Evolutionary conservation across 2,329 filamentous ascomycete species (phyloP).

Genomic region (Penicillium psychrosexuale): DNA sequence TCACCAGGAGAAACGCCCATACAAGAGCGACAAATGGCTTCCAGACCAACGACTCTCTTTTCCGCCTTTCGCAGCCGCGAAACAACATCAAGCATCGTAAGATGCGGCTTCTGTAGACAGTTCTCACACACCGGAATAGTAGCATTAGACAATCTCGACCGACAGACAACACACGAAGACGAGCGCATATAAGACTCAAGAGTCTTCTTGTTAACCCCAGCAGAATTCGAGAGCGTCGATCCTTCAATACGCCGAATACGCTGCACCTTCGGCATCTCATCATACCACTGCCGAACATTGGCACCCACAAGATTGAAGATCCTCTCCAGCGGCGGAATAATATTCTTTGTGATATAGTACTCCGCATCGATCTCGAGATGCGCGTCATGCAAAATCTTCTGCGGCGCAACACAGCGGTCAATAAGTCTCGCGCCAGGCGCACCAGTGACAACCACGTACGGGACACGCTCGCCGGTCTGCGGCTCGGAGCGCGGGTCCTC

Average conservation of each 20-base stretch:
- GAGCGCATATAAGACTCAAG: constrained; percentile 92
- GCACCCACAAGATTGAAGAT: constrained; percentile 96
- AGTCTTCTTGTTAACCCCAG: constrained; percentile 57
- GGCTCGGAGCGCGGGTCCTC: constrained; percentile 82
- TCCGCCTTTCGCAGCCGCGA: constrained; percentile 62
- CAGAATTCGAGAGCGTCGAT: constrained; percentile 23
- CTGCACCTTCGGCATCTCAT: constrained; percentile 92
- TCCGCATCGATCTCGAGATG: constrained; percentile 83
- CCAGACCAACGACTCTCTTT: constrained; percentile 60
- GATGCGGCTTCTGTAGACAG: constrained; percentile 43
- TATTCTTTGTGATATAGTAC: constrained; percentile 94
- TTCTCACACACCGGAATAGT: constrained; percentile 43
- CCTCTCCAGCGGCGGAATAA: constrained; percentile 90
- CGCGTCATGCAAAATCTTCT: constrained; percentile 72
- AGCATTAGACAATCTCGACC: constrained; percentile 52
- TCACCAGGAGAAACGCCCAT: constrained; percentile 70
- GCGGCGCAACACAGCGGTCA: constrained; percentile 86
- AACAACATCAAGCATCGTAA: constrained; percentile 64
- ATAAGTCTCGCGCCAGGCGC: constrained; percentile 80
- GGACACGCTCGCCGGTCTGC: constrained; percentile 91
- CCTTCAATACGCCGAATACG: constrained; percentile 64
- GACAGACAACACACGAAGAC: constrained; percentile 75
- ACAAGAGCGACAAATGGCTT: constrained; percentile 75
- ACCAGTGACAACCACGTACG: constrained; percentile 88
- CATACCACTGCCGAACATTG: constrained; percentile 86